Conservation (phyloP, 257 asterid genomes). For the Haberlea rhodopensis region DNA sequence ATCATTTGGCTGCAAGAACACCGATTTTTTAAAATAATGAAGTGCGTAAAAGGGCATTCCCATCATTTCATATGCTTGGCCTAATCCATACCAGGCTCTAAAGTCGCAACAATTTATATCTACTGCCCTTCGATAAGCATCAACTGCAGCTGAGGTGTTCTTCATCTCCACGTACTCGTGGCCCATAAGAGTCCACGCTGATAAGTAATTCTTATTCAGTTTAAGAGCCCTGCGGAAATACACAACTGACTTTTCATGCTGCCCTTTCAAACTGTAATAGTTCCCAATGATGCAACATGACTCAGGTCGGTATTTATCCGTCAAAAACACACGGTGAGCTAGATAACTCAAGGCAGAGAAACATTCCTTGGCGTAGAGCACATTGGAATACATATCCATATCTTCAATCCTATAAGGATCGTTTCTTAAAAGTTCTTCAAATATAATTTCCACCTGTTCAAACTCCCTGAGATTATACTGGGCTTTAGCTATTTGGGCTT, state of each 20-base stretch:
- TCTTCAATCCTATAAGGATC: slow-evolving; percentile 91
- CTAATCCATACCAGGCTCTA: slow-evolving; percentile 99
- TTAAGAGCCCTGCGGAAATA: slow-evolving; percentile 90
- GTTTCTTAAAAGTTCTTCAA: slow-evolving; percentile 76
- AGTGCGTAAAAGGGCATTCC: slow-evolving; percentile 93
- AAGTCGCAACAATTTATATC: slow-evolving; percentile 90
- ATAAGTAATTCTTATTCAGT: slow-evolving; percentile 77
- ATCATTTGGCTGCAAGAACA: slow-evolving; percentile 87
- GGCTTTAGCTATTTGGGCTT: slow-evolving; percentile 86
- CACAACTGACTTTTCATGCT: slow-evolving; percentile 79
- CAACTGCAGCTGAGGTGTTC: slow-evolving; percentile 90
- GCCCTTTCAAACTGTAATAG: slow-evolving; percentile 92
- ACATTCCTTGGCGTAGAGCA: slow-evolving; percentile 89
- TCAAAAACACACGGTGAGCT: slow-evolving; percentile 79
- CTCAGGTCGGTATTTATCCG: slow-evolving; percentile 91
- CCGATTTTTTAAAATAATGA: slow-evolving; percentile 86
- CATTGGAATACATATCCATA: slow-evolving; percentile 96
- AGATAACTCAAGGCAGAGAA: slow-evolving; percentile 84
- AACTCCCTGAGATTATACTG: slow-evolving; percentile 83
- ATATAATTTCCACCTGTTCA: slow-evolving; percentile 87
- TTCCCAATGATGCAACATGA: slow-evolving; percentile 90
- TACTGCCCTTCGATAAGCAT: slow-evolving; percentile 91
- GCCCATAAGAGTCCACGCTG: slow-evolving; percentile 98
- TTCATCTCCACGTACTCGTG: slow-evolving; percentile 97
- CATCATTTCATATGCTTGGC: slow-evolving; percentile 97